phyloP scores from a whole-genome alignment of 768 basidiomycete species.

The Leccinum ochraceum region DNA sequence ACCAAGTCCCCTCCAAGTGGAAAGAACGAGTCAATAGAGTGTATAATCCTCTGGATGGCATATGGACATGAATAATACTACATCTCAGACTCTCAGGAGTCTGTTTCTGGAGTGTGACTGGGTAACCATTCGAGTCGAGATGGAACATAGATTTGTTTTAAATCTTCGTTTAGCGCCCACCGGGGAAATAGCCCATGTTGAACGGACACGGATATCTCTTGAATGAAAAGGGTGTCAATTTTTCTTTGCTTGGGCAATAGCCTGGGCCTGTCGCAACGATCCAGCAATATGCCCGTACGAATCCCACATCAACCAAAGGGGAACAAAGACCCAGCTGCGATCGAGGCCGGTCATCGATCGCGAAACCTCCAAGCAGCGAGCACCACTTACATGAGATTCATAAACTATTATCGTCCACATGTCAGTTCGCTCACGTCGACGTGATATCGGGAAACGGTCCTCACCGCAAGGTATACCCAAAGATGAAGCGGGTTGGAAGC shows the following conservation, averaged over 20 bases:
- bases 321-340: conserved; percentile 76
- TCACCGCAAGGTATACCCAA: conserved; percentile 80
- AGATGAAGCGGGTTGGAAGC: conserved; percentile 69
- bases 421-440: background rate
- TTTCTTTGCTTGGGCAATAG: conserved; percentile 37
- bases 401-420: conserved; percentile 49
- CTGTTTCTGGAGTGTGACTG: background rate
- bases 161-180: background rate
- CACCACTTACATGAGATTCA: conserved; percentile 70
- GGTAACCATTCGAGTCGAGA: background rate
- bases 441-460: conserved; percentile 28
- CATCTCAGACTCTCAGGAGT: background rate
- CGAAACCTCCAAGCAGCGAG: background rate
- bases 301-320: conserved; percentile 74
- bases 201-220: background rate
- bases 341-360: conserved; percentile 3
- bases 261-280: conserved; percentile 49
- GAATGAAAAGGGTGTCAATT: conserved; percentile 19
- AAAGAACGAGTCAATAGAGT: background rate
- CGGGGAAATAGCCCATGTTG: background rate
- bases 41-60: background rate
- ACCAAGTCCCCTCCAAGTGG: background rate
- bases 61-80: background rate
- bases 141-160: background rate
- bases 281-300: conserved; percentile 72